phyloP scores from a whole-genome alignment of 768 basidiomycete species.

The Ramaria sp. region DNA sequence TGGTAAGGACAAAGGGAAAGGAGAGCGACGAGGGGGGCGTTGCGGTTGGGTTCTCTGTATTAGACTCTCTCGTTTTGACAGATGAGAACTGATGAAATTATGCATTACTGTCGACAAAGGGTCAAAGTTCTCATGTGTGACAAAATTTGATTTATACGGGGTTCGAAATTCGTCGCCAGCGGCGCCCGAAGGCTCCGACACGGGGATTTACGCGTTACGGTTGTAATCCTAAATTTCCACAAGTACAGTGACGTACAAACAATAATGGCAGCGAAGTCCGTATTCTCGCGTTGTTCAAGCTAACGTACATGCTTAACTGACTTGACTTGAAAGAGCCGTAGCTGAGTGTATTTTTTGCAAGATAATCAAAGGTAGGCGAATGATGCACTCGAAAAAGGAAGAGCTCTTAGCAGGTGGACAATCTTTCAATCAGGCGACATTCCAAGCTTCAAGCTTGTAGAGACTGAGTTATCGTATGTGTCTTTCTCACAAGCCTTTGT shows the following conservation, averaged over 20 bases:
- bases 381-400: no score
- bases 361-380: conserved; percentile 69
- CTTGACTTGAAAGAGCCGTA: conserved; percentile 31
- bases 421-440: conserved; percentile 55
- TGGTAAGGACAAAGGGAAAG: conserved; percentile 82
- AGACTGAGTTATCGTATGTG: conserved; percentile 61
- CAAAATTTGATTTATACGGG: no score
- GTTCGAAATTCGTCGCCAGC: no score
- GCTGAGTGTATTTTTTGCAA: conserved; percentile 86
- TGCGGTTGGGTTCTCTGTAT: conserved; percentile 69
- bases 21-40: conserved; percentile 91
- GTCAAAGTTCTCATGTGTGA: no score
- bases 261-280: no score
- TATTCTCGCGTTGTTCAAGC: no score
- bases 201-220: no score
- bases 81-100: conserved; percentile 13
- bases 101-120: no score
- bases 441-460: conserved; percentile 76
- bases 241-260: no score
- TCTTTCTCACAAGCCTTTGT: background rate
- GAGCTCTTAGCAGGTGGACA: background rate
- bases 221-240: no score
- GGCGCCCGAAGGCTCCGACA: no score
- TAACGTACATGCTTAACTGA: background rate
- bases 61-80: conserved; percentile 60